These are phyloP conservation scores for Salinomyces thailandicus DNA, from an alignment of 2,329 filamentous ascomycete genomes.

Conservation along the genomic window DNA sequence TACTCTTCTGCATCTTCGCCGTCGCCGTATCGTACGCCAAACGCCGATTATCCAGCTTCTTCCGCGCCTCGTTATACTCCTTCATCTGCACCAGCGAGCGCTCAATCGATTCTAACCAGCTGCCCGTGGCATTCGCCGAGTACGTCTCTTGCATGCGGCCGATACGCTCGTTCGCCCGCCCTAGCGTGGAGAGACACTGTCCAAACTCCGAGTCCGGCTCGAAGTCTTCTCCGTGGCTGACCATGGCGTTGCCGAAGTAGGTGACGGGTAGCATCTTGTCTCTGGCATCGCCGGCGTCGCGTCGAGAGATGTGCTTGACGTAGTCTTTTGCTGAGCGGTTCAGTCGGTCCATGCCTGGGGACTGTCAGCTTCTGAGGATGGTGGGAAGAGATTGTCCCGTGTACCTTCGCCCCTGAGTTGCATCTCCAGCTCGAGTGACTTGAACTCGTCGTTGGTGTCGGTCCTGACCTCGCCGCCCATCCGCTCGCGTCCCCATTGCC, in stretches of 20 bases:
- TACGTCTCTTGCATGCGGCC: slow-evolving; percentile 79
- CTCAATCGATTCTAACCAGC: slow-evolving; percentile 88
- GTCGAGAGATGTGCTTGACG: slow-evolving; percentile 76
- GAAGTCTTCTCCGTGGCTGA: slow-evolving; percentile 83
- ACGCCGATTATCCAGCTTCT: slow-evolving; percentile 84
- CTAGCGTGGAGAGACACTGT: slow-evolving; percentile 67
- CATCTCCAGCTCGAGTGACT: slow-evolving; percentile 83
- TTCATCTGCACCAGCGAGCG: slow-evolving; percentile 89
- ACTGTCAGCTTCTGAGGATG: background rate
- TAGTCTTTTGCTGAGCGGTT: slow-evolving; percentile 79
- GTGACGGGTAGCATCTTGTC: slow-evolving; percentile 75
- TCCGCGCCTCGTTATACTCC: slow-evolving; percentile 84
- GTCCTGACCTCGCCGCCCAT: slow-evolving; percentile 91
- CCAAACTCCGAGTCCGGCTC: slow-evolving; percentile 85
- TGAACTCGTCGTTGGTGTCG: slow-evolving; percentile 80
- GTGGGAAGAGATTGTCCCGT: too few species aligned
- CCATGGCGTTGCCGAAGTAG: slow-evolving; percentile 75
- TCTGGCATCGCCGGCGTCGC: slow-evolving; percentile 74
- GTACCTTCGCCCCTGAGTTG: slow-evolving; percentile 74
- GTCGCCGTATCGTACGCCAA: slow-evolving; percentile 85
- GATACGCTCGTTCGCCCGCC: slow-evolving; percentile 78
- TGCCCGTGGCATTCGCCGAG: slow-evolving; percentile 62
- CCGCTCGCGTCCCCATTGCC: slow-evolving; percentile 95
- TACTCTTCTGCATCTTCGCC: slow-evolving; percentile 83
- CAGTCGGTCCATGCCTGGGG: slow-evolving; percentile 77